phyloP scores from a whole-genome alignment of 1,139 yeast genomes.

The Arxiozyma telluris region DNA sequence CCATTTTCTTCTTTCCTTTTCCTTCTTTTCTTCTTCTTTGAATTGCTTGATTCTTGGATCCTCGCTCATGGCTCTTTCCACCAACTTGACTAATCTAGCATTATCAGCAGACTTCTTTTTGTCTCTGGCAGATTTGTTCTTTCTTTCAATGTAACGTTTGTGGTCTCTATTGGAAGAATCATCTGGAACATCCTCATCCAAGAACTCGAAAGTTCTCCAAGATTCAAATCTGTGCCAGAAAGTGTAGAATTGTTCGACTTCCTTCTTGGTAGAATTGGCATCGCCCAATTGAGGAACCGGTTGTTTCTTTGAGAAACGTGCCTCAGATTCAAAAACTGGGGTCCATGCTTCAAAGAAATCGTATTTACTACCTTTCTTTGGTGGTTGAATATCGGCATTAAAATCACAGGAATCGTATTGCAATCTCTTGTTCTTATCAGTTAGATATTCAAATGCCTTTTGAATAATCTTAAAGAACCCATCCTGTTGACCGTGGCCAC shows the following conservation, averaged over 20 bases:
- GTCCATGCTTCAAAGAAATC: constrained; percentile 91
- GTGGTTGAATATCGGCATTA: constrained; percentile 77
- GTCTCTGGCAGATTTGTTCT: constrained; percentile 92
- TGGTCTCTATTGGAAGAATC: constrained; percentile 98
- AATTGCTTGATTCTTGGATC: constrained; percentile 93
- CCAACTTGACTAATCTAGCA: constrained; percentile 77
- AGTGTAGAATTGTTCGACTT: constrained; percentile 80
- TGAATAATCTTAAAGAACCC: constrained; percentile 98
- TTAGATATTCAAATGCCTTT: constrained; percentile 85
- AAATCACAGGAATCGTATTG: constrained; percentile 95
- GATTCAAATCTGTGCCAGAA: constrained; percentile 96
- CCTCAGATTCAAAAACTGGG: constrained; percentile 84
- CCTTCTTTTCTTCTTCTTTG: constrained; percentile 92
- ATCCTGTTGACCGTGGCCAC: constrained; percentile 81
- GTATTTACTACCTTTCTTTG: constrained; percentile 51
- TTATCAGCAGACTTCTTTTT: constrained; percentile 97
- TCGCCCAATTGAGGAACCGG: constrained; percentile 83
- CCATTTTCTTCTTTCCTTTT: constrained; percentile 93
- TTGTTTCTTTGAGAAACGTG: constrained; percentile 81
- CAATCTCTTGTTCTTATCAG: constrained; percentile 77
- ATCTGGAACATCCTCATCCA: constrained; percentile 99
- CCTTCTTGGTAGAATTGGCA: constrained; percentile 58
- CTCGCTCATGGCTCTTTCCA: constrained; percentile 77
- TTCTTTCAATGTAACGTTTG: constrained; percentile 96
- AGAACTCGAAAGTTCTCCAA: constrained; percentile 96